Evolutionary conservation across 2,329 filamentous ascomycete species (phyloP).

Genomic region (Fusarium armeniacum): DNA sequence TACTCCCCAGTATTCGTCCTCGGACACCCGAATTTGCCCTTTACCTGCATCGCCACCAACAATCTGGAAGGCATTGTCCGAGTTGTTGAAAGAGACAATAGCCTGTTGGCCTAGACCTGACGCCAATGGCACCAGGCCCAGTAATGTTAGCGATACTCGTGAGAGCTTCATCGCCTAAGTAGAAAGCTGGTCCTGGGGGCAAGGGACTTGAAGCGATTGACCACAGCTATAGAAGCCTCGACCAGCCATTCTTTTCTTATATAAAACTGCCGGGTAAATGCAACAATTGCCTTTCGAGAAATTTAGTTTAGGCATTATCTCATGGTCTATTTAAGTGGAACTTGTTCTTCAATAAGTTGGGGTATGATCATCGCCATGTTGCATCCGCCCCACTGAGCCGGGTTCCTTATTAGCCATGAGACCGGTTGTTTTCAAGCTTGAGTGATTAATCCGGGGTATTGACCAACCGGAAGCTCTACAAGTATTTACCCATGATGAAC

Average conservation of each 20-base stretch:
- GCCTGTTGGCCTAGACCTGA: slow-evolving; percentile 32
- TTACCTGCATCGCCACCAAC: background rate
- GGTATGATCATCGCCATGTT: slow-evolving; percentile 30
- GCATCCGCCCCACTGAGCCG: slow-evolving; percentile 27
- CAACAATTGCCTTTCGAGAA: slow-evolving; percentile 3
- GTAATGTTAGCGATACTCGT: slow-evolving; percentile 8
- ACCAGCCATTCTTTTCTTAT: slow-evolving; percentile 12
- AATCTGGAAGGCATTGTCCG: slow-evolving; percentile 29
- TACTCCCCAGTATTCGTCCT: slow-evolving; percentile 76
- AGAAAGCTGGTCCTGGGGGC: too few species aligned
- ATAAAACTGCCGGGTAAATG: slow-evolving; percentile 23
- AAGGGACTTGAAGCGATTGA: slow-evolving; percentile 6
- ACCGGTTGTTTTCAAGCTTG: slow-evolving; percentile 18
- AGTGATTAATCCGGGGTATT: slow-evolving; percentile 7
- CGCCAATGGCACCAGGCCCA: slow-evolving; percentile 20
- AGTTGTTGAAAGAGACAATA: slow-evolving; percentile 32
- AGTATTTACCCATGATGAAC: slow-evolving; percentile 23
- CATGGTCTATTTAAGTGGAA: slow-evolving; percentile 22
- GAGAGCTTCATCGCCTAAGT: slow-evolving; percentile 20
- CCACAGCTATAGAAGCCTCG: background rate
- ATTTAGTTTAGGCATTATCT: slow-evolving; percentile 23
- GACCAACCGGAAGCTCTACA: background rate
- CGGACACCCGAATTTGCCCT: slow-evolving; percentile 69
- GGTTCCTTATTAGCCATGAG: slow-evolving; percentile 34
- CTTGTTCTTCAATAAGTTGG: background rate